Percentiles rank a stretch among this genome's conserved stretches.
Evolutionary conservation across 805 yeast genomes (phyloP).

Genomic region (Saccharomyces paradoxus): DNA sequence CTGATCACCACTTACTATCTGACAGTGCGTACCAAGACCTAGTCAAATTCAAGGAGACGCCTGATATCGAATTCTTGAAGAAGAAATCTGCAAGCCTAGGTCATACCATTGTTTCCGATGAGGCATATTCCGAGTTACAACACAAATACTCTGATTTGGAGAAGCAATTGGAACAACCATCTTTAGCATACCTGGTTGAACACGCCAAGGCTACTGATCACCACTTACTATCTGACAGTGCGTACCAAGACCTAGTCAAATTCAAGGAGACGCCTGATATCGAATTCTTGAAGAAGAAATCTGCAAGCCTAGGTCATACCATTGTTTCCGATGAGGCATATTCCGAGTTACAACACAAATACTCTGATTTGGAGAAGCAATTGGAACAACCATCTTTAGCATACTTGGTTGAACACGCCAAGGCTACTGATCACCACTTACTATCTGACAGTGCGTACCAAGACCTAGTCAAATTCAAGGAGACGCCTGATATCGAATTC

Average conservation of each 20-base stretch:
- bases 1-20: not conserved
- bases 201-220: slow-evolving; percentile 18
- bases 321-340: slow-evolving; percentile 5
- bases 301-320: not conserved
- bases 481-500: slow-evolving; percentile 8
- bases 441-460: slow-evolving; percentile 1
- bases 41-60: not conserved
- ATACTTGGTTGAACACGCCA: slow-evolving; percentile 20
- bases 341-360: slow-evolving; percentile 2
- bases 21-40: not conserved
- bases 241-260: not conserved
- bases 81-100: not conserved
- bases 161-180: slow-evolving; percentile 16
- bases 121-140: not conserved
- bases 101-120: not conserved
- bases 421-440: slow-evolving; percentile 16
- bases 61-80: not conserved
- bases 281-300: not conserved
- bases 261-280: not conserved
- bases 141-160: not conserved
- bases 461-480: not conserved
- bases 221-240: not conserved
- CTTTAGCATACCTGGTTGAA: slow-evolving; percentile 28
- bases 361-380: not conserved
- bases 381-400: slow-evolving; percentile 13